phyloP scores from a whole-genome alignment of 352 stramenopile genomes.

The Globisporangium cylindrosporum region DNA sequence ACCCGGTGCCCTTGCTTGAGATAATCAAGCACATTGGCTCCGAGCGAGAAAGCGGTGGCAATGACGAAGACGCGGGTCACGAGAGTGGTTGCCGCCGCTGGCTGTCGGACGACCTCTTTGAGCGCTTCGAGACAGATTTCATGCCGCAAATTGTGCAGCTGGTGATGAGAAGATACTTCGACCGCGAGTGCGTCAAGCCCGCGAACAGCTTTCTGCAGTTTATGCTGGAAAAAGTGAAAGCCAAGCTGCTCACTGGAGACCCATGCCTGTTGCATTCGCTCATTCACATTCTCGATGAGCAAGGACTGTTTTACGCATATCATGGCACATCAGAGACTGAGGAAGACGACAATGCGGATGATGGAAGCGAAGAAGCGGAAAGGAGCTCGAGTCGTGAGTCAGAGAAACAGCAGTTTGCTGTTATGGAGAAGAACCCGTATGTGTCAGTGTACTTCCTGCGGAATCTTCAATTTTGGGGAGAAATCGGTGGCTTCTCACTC shows the following conservation, averaged over 20 bases:
- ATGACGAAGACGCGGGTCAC: conserved; percentile 3
- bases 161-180: conserved; percentile 39
- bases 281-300: conserved; percentile 52
- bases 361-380: conserved; percentile 3
- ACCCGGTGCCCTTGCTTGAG: conserved; percentile 32
- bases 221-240: conserved; percentile 30
- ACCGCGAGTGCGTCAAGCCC: conserved; percentile 19
- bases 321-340: conserved; percentile 1
- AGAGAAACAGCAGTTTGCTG: conserved; percentile 3
- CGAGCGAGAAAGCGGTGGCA: background rate
- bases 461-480: conserved; percentile 57
- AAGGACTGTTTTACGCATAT: conserved; percentile 59
- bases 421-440: conserved; percentile 17
- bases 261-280: conserved; percentile 41
- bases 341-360: background rate
- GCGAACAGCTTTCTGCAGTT: conserved; percentile 56
- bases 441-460: conserved; percentile 38
- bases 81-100: conserved; percentile 13
- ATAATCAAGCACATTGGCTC: conserved; percentile 21
- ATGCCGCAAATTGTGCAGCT: conserved; percentile 58
- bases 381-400: background rate
- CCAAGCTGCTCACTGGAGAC: conserved; percentile 35
- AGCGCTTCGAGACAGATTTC: conserved; percentile 52
- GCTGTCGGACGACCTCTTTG: conserved; percentile 23
- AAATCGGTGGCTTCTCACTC: conserved; percentile 49